phyloP scores from a whole-genome alignment of 805 yeast species.

The Saccharomyces kudriavzevii region DNA sequence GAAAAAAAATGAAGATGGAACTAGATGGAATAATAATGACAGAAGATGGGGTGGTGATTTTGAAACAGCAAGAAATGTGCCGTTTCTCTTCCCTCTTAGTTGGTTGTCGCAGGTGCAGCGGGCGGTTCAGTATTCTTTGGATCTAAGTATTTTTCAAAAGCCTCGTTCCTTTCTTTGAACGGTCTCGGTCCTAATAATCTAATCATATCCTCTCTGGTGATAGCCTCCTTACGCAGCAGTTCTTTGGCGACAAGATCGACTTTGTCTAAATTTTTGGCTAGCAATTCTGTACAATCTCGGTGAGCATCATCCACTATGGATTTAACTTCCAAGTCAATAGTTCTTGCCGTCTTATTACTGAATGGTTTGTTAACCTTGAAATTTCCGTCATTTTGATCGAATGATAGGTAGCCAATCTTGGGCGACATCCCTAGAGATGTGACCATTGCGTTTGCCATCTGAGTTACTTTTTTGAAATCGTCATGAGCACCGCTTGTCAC shows the following conservation, averaged over 20 bases:
- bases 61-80: neutral
- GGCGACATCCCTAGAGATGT: constrained; percentile 82
- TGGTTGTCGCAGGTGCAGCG: constrained; percentile 9
- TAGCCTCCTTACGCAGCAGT: constrained; percentile 75
- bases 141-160: constrained; percentile 80
- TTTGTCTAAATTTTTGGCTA: constrained; percentile 59
- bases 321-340: constrained; percentile 77
- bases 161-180: constrained; percentile 82
- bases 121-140: constrained; percentile 14
- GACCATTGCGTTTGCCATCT: constrained; percentile 85
- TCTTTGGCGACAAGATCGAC: constrained; percentile 85
- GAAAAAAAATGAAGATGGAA: neutral
- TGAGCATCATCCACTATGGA: constrained; percentile 73
- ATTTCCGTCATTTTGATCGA: constrained; percentile 44
- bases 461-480: constrained; percentile 86
- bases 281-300: constrained; percentile 53
- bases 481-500: constrained; percentile 91
- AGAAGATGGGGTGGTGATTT: neutral
- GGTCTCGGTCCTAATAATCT: constrained; percentile 86
- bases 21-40: constrained; percentile 3
- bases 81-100: neutral
- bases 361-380: constrained; percentile 71
- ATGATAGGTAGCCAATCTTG: constrained; percentile 49
- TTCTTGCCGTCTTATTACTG: constrained; percentile 75
- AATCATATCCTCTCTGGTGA: constrained; percentile 92